phyloP scores from a whole-genome alignment of 2,329 filamentous ascomycete species.

The Metarhizium brunneum region DNA sequence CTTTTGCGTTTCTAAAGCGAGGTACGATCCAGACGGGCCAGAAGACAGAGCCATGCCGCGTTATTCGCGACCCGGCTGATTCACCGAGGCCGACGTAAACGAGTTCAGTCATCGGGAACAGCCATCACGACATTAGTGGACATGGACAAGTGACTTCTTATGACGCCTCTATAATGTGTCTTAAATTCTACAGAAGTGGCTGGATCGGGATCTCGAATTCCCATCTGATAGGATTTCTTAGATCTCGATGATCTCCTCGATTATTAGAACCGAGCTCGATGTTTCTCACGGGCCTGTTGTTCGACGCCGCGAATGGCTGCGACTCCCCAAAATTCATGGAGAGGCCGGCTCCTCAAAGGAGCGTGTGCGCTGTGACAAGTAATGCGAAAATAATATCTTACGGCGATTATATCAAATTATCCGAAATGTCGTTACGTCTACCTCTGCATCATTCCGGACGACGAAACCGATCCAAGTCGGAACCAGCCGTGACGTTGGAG shows the following conservation, averaged over 20 bases:
- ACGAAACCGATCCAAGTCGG: background rate
- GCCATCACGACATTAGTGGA: background rate
- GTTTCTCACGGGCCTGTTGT: background rate
- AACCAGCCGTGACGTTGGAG: background rate
- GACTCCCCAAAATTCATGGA: background rate
- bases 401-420: background rate
- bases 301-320: background rate
- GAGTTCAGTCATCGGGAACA: background rate
- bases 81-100: background rate
- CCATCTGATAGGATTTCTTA: background rate
- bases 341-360: background rate
- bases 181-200: background rate
- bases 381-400: background rate
- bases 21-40: background rate
- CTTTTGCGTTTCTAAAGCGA: background rate
- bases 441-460: background rate
- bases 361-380: slow-evolving; percentile 1
- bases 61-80: background rate
- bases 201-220: background rate
- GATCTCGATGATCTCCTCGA: background rate
- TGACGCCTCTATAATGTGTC: background rate
- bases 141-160: background rate
- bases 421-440: background rate
- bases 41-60: background rate
- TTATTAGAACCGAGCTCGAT: background rate